These are phyloP conservation scores for Panellus pusillus DNA, from an alignment of 768 basidiomycete genomes.

Conservation along the genomic window DNA sequence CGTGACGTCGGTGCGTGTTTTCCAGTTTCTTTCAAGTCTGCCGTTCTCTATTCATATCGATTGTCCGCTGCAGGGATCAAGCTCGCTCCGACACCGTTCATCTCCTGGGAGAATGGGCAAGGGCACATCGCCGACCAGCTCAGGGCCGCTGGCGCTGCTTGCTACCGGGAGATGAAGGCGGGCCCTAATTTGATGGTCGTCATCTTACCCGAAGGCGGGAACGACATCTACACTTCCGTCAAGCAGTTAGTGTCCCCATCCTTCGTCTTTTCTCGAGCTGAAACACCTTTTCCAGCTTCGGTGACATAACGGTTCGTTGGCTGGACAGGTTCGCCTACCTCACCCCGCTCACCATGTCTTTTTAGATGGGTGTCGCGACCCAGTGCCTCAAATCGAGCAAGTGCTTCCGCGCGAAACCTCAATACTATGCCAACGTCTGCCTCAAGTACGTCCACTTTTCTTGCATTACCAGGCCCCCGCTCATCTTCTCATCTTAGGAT, in stretches of 20 bases:
- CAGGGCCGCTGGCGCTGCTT: conserved; percentile 47
- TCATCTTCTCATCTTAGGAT: conserved; percentile 47
- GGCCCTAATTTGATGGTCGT: conserved; percentile 58
- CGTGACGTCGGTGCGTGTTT: conserved; percentile 56
- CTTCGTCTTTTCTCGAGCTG: no score
- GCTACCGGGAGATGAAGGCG: conserved; percentile 34
- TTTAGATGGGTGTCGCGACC: conserved; percentile 70
- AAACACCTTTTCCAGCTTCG: conserved; percentile 37
- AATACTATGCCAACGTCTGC: conserved; percentile 81
- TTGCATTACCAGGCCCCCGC: background rate
- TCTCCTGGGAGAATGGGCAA: conserved; percentile 60
- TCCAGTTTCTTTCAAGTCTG: background rate
- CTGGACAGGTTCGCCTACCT: background rate
- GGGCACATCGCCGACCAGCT: conserved; percentile 45
- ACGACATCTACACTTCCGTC: no score
- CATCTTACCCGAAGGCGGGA: no score
- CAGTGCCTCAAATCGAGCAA: conserved; percentile 74
- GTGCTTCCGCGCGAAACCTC: conserved; percentile 62
- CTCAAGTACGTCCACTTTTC: conserved; percentile 56
- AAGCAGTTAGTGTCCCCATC: no score
- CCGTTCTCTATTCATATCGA: background rate
- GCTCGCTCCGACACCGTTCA: conserved; percentile 45
- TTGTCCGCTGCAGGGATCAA: conserved; percentile 50
- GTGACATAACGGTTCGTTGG: conserved; percentile 53
- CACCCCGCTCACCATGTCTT: conserved; percentile 1